These are phyloP conservation scores for Pseudevernia furfuracea DNA, from an alignment of 495 filamentous ascomycete species.

Conservation along the genomic window DNA sequence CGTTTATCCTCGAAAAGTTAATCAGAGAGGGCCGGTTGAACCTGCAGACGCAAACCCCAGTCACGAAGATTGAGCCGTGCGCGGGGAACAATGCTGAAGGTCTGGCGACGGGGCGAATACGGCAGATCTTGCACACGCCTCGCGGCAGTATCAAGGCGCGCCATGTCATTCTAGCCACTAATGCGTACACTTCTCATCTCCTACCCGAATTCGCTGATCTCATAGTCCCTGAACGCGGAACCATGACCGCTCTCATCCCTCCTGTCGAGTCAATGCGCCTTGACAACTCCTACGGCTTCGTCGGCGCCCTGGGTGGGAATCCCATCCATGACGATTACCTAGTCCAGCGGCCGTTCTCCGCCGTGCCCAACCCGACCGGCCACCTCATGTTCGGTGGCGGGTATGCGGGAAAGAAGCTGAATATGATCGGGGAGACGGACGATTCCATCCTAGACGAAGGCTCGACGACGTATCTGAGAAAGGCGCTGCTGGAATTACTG, in stretches of 20 bases:
- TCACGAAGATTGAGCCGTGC: conserved; percentile 32
- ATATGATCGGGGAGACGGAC: conserved; percentile 50
- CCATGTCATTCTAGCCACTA: conserved; percentile 67
- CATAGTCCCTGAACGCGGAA: conserved; percentile 68
- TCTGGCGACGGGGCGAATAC: conserved; percentile 28
- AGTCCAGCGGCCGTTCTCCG: conserved; percentile 51
- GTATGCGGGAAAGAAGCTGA: conserved; percentile 38
- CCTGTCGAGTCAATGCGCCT: conserved; percentile 35
- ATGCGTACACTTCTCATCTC: conserved; percentile 67
- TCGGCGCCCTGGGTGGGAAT: conserved; percentile 37
- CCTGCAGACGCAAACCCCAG: conserved; percentile 67
- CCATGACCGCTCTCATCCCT: conserved; percentile 62
- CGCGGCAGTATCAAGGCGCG: conserved; percentile 52
- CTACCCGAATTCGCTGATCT: conserved; percentile 60
- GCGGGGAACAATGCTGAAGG: conserved; percentile 8
- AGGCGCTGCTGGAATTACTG: conserved; percentile 37
- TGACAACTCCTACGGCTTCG: conserved; percentile 54
- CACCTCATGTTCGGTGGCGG: conserved; percentile 64
- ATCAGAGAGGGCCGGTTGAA: conserved; percentile 46
- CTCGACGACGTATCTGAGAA: conserved; percentile 44
- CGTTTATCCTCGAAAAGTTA: conserved; percentile 53
- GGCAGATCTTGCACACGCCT: conserved; percentile 46
- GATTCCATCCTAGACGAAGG: conserved; percentile 48
- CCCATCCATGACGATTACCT: conserved; percentile 62
- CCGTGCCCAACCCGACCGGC: conserved; percentile 37